Evolutionary conservation across 352 stramenopile genomes (phyloP).

Genomic region (Discostella stelligera): DNA sequence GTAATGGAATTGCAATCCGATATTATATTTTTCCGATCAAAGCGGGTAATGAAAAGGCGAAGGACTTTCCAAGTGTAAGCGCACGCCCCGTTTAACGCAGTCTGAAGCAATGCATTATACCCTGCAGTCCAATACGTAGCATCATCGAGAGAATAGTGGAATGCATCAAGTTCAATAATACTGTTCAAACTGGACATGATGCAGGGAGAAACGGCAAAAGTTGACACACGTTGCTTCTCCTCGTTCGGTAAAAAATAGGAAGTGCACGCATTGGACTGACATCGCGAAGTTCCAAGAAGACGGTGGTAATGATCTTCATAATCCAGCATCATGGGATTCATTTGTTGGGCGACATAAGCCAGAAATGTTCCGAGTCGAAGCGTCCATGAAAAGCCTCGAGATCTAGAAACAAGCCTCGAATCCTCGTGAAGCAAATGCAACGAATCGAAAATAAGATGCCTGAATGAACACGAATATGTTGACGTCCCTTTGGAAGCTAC

Average conservation of each 20-base stretch:
- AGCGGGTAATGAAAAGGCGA: conserved; percentile 37
- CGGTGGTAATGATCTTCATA: conserved; percentile 64
- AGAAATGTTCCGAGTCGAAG: conserved; percentile 53
- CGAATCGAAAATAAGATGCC: conserved; percentile 61
- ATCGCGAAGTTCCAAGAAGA: conserved; percentile 39
- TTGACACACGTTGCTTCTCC: conserved; percentile 17
- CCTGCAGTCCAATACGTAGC: conserved; percentile 5
- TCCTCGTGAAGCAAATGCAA: conserved; percentile 79
- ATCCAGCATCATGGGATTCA: conserved; percentile 45
- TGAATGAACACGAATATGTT: conserved; percentile 4
- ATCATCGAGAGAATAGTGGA: conserved; percentile 16
- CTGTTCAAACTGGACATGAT: conserved; percentile 70
- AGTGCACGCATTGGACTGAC: conserved; percentile 29
- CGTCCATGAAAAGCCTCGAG: conserved; percentile 38
- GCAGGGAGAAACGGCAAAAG: conserved; percentile 53
- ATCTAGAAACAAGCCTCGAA: conserved; percentile 51
- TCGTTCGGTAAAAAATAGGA: conserved; percentile 1
- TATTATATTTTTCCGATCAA: conserved; percentile 15
- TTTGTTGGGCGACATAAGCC: conserved; percentile 31
- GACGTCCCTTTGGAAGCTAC: neutral
- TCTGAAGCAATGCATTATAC: conserved; percentile 21
- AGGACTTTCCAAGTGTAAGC: conserved; percentile 41
- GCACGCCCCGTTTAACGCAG: conserved; percentile 37
- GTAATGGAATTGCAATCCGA: neutral
- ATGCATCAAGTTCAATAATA: conserved; percentile 28